Evolutionary conservation across 2,329 filamentous ascomycete genomes (phyloP).

Genomic region (Pseudofabraea citricarpa): DNA sequence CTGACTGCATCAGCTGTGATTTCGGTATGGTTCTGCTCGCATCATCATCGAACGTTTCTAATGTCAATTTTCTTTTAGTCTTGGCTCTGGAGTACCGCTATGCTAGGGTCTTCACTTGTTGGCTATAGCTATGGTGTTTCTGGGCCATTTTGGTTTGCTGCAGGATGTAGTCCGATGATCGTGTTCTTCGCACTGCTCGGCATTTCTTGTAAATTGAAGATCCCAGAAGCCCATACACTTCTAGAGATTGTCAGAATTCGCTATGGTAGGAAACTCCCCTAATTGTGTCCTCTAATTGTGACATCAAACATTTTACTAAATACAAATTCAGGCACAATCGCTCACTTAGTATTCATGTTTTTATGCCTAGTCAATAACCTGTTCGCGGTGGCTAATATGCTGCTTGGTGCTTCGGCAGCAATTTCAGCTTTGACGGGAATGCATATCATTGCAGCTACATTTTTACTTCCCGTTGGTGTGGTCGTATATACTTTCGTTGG

Average conservation of each 20-base stretch:
- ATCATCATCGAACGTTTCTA: neutral
- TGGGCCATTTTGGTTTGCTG: slow-evolving; percentile 53
- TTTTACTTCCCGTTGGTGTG: slow-evolving; percentile 34
- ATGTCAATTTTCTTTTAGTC: slow-evolving; percentile 21
- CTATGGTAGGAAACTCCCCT: slow-evolving; percentile 31
- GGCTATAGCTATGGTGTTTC: slow-evolving; percentile 50
- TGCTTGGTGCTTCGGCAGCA: slow-evolving; percentile 33
- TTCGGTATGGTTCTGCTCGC: slow-evolving; percentile 32
- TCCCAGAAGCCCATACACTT: slow-evolving; percentile 49
- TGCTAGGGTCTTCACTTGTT: slow-evolving; percentile 44
- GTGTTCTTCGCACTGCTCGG: slow-evolving; percentile 48
- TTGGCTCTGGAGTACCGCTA: slow-evolving; percentile 50
- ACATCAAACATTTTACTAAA: no score
- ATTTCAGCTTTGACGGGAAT: slow-evolving; percentile 34
- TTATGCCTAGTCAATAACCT: slow-evolving; percentile 35
- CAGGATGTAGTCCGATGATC: slow-evolving; percentile 50
- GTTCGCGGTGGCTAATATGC: slow-evolving; percentile 32
- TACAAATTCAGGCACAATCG: slow-evolving; percentile 28
- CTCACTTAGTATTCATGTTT: slow-evolving; percentile 34
- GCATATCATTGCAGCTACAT: slow-evolving; percentile 35
- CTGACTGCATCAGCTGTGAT: slow-evolving; percentile 47
- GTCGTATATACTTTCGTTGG: slow-evolving; percentile 34
- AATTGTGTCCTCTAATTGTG: neutral
- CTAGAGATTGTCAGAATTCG: slow-evolving; percentile 48
- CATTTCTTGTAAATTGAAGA: slow-evolving; percentile 46